Percentiles rank a stretch among this genome's conserved stretches.
Evolutionary conservation across 768 basidiomycete species (phyloP).

Genomic region (Kwoniella sp.): DNA sequence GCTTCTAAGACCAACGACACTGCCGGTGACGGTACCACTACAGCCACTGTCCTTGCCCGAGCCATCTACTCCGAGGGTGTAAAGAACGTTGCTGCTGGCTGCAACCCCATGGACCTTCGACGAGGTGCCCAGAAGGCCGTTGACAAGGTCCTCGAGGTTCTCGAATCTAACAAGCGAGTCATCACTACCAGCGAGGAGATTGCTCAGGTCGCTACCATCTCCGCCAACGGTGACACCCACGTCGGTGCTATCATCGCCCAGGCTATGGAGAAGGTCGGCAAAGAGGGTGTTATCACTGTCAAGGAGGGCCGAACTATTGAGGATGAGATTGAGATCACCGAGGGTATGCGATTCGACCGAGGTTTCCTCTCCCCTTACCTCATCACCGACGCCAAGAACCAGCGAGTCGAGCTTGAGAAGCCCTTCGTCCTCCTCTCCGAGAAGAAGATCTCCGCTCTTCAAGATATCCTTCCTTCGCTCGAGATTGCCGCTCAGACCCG

Average conservation of each 20-base stretch:
- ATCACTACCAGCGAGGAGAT: slow-evolving; percentile 98
- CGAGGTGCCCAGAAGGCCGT: slow-evolving; percentile 97
- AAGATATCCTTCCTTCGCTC: slow-evolving; percentile 91
- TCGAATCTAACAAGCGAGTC: slow-evolving; percentile 82
- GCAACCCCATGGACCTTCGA: slow-evolving; percentile 99
- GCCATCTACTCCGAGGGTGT: slow-evolving; percentile 98
- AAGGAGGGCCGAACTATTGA: slow-evolving; percentile 98
- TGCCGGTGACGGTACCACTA: slow-evolving; percentile 97
- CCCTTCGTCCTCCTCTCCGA: slow-evolving; percentile 89
- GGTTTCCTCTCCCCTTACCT: slow-evolving; percentile 98
- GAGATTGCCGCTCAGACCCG: slow-evolving; percentile 64
- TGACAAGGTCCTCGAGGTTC: slow-evolving; percentile 87
- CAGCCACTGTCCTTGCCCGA: slow-evolving; percentile 92
- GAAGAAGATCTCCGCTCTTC: slow-evolving; percentile 94
- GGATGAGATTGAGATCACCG: slow-evolving; percentile 98
- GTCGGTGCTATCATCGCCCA: slow-evolving; percentile 93
- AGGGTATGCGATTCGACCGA: slow-evolving; percentile 99
- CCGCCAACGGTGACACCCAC: slow-evolving; percentile 76
- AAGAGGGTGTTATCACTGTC: slow-evolving; percentile 99
- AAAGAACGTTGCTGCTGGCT: slow-evolving; percentile 98
- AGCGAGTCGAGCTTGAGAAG: slow-evolving; percentile 96
- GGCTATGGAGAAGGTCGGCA: slow-evolving; percentile 99
- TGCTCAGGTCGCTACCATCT: slow-evolving; percentile 96
- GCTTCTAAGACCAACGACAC: slow-evolving; percentile 95
- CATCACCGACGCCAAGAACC: slow-evolving; percentile 94